These are phyloP conservation scores for Mycosphaerella sp. DNA, from an alignment of 2,329 filamentous ascomycete genomes.

Conservation along the genomic window DNA sequence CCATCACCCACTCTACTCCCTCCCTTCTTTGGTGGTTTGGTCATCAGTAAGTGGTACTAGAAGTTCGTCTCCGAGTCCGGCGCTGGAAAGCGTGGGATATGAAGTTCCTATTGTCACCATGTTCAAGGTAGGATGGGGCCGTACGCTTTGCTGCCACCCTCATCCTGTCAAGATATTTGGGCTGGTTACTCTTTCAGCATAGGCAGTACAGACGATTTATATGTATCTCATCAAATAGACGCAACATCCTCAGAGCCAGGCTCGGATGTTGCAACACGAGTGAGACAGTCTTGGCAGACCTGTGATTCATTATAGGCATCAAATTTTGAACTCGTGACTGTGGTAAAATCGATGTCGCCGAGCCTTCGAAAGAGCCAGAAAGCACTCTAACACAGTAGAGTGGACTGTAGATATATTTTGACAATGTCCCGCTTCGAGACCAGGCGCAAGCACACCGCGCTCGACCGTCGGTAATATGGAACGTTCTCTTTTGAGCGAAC, in stretches of 20 bases:
- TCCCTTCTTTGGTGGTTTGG: too few species aligned
- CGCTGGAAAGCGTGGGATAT: too few species aligned
- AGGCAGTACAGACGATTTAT: background rate
- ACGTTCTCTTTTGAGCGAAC: background rate
- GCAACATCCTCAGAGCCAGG: conserved; percentile 74
- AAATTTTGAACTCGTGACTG: conserved; percentile 80
- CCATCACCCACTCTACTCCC: too few species aligned
- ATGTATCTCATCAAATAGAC: conserved; percentile 56
- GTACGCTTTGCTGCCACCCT: too few species aligned
- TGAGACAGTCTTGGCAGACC: conserved; percentile 82
- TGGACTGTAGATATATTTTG: background rate
- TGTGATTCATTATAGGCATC: conserved; percentile 71
- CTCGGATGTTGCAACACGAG: conserved; percentile 86
- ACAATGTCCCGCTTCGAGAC: background rate
- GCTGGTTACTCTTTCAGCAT: too few species aligned
- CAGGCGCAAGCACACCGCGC: background rate
- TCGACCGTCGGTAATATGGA: background rate
- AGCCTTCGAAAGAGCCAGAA: conserved; percentile 87
- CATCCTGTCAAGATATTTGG: too few species aligned
- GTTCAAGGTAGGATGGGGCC: too few species aligned
- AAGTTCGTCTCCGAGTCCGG: too few species aligned
- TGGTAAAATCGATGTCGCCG: conserved; percentile 56
- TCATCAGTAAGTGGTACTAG: too few species aligned
- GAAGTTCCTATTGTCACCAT: too few species aligned
- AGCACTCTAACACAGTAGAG: background rate